A percentile compares a stretch with the other conserved stretches of the same genome.
Conservation (phyloP, 2,329 filamentous ascomycete genomes). For the Dothistroma septosporum region DNA sequence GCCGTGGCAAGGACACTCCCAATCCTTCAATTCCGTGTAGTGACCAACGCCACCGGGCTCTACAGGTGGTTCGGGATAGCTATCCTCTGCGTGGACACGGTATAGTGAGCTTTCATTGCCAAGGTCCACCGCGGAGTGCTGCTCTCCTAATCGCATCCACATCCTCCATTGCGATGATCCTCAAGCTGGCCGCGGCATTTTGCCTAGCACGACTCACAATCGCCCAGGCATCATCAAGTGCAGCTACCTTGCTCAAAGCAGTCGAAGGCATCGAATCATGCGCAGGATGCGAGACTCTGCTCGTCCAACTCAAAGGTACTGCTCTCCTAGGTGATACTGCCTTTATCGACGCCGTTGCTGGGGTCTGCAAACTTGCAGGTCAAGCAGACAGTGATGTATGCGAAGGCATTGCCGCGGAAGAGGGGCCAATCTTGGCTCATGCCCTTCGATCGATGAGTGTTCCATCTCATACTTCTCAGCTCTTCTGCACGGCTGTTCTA, state of each 20-base stretch:
- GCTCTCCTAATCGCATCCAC: neutral
- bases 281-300: slow-evolving; percentile 13
- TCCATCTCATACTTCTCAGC: slow-evolving; percentile 48
- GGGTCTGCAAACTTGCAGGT: slow-evolving; percentile 35
- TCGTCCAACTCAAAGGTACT: slow-evolving; percentile 44
- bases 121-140: too few relatives aligned
- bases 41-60: too few relatives aligned
- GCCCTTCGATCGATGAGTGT: slow-evolving; percentile 47
- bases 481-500: slow-evolving; percentile 53
- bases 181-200: neutral
- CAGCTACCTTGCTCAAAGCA: neutral
- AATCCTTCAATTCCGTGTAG: too few relatives aligned
- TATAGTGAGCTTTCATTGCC: too few relatives aligned
- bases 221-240: neutral
- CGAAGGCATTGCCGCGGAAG: slow-evolving; percentile 48
- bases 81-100: too few relatives aligned
- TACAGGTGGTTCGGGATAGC: too few relatives aligned
- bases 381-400: slow-evolving; percentile 55
- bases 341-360: slow-evolving; percentile 39
- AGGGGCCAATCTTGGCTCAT: slow-evolving; percentile 53
- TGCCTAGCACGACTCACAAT: neutral
- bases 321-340: slow-evolving; percentile 42
- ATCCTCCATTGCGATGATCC: neutral
- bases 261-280: slow-evolving; percentile 3
- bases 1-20: too few relatives aligned